Base-by-base conservation (phyloP, 78 protist genomes). In the Dictyostelium intermedium region DNA sequence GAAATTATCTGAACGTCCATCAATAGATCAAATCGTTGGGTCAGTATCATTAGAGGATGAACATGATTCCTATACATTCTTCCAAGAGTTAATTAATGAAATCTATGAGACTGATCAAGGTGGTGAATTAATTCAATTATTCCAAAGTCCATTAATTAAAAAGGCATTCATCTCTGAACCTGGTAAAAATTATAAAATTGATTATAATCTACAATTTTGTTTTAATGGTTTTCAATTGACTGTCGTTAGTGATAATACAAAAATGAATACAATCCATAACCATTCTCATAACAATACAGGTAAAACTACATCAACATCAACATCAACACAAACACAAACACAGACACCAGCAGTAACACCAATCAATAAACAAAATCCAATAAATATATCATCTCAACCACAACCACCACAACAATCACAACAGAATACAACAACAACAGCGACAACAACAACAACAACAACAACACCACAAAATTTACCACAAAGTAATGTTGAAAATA, bases 31-130 rank as follows among this genome's bases (percentile, higher is more conserved):
- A 39, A 34, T 69, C 13, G 87, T 89, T 10, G 94, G 81, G 0
- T 35, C 60, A 0, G 87, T 89, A 2, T 25, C 53, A 16, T 47
- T 89, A 34, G 82, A 78, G 16, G 73, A 39, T 11, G 61, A 39
- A 2, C 83, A 81, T 34, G 94, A 89, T 32, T 80, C 94, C 0
- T 89, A 69, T 50, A 79, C 11, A 7, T 43, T n/a, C 14, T 89
- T 78, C 41, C 94, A 89, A 66, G 94, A 89, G 61, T 60, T 89
- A 2, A 89, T 89, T 41, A 89, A 89, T 50, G 94, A 89, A 69
- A 89, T 89, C 82, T 89, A 89, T 47, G 94, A 89, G 50, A 80
- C 74, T n/a, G 94, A 89, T 35, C 72, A 89, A 35, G 87, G 87
- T 25, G 94, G 94, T 35, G 94, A 89, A 30, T 78, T 89, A 3